Conservation (phyloP, 345 rosid genomes). For the Salix caprea region DNA sequence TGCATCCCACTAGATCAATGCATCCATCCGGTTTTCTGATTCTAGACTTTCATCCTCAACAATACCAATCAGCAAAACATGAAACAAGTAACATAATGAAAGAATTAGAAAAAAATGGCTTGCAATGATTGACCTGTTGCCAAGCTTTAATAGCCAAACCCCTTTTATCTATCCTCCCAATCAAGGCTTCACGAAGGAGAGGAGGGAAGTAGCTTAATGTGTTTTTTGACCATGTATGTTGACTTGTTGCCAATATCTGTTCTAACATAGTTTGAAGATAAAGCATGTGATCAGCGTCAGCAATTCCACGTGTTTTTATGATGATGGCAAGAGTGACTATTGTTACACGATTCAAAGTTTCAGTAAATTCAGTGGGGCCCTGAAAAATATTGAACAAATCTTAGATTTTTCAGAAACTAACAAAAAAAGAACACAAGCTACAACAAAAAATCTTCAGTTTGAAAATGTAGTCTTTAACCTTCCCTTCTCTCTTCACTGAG, state of each 20-base stretch:
- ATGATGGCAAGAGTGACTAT: conserved; percentile 87
- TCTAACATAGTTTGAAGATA: conserved; percentile 89
- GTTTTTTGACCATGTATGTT: conserved; percentile 94
- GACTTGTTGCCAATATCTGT: conserved; percentile 82
- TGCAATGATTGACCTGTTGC: conserved; percentile 57
- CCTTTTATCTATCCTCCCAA: conserved; percentile 62
- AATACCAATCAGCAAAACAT: not conserved
- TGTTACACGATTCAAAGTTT: conserved; percentile 84
- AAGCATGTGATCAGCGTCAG: conserved; percentile 91
- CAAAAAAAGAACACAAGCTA: not conserved
- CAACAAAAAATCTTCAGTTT: conserved; percentile 12
- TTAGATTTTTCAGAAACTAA: conserved; percentile 14
- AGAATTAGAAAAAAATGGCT: not conserved
- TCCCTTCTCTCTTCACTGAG: conserved; percentile 85
- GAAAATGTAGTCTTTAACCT: conserved; percentile 40
- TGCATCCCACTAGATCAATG: too few relatives aligned
- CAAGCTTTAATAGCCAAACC: conserved; percentile 70
- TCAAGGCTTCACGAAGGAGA: conserved; percentile 70
- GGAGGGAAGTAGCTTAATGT: conserved; percentile 78
- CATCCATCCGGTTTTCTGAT: not conserved
- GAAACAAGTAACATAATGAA: not conserved
- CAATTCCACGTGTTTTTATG: conserved; percentile 92
- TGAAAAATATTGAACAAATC: conserved; percentile 31
- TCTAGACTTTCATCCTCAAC: not conserved
- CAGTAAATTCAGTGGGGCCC: conserved; percentile 99